Conservation (phyloP, 768 basidiomycete species). For the Brasilioporus rufonigricans region DNA sequence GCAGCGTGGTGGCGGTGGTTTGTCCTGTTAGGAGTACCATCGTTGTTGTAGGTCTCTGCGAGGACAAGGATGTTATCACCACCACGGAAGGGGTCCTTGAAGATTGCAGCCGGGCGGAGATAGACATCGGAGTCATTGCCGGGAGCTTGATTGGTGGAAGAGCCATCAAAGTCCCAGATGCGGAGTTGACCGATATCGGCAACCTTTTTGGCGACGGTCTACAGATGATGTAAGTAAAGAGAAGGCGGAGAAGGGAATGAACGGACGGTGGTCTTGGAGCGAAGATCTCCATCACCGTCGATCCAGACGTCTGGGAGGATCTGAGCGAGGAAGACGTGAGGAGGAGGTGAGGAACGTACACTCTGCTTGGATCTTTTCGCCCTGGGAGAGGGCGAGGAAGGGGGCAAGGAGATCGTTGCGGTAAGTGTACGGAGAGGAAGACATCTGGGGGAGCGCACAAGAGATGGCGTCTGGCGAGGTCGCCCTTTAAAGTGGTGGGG, state of each 20-base stretch:
- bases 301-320: slow-evolving; percentile 86
- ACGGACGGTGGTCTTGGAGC: slow-evolving; percentile 92
- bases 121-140: slow-evolving; percentile 96
- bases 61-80: slow-evolving; percentile 98
- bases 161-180: slow-evolving; percentile 99
- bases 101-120: slow-evolving; percentile 95
- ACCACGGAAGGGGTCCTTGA: slow-evolving; percentile 99
- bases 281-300: slow-evolving; percentile 90
- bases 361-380: slow-evolving; percentile 92
- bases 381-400: slow-evolving; percentile 87
- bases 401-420: slow-evolving; percentile 85
- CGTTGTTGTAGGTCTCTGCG: slow-evolving; percentile 97
- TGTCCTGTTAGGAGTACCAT: slow-evolving; percentile 95
- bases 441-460: slow-evolving; percentile 15
- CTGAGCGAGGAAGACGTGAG: slow-evolving; percentile 3
- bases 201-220: slow-evolving; percentile 88
- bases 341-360: slow-evolving; percentile 45
- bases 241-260: background rate
- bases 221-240: slow-evolving; percentile 4
- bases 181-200: slow-evolving; percentile 89
- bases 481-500: slow-evolving; percentile 24
- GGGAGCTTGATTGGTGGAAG: slow-evolving; percentile 95
- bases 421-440: slow-evolving; percentile 43
- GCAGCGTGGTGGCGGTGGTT: slow-evolving; percentile 93
- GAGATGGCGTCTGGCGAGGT: background rate